Base-by-base conservation (phyloP, 495 filamentous ascomycete species). In the Clavariopsis aquatica region DNA sequence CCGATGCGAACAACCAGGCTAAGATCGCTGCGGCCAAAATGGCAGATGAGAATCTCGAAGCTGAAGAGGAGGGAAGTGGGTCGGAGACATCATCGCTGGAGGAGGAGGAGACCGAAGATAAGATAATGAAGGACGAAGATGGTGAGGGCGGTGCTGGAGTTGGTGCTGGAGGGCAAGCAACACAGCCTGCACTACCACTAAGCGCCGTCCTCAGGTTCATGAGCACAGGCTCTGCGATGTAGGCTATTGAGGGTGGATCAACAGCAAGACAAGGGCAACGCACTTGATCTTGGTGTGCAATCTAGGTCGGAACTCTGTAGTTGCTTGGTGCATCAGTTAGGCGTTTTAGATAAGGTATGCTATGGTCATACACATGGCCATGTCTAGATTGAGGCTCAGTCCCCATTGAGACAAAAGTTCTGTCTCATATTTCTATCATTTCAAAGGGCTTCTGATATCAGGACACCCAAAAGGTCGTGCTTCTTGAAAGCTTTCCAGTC, bases 121-220 rank as follows among this genome's bases (percentile, higher is more conserved):
- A 43, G 38, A 17, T 15, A 17, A 43, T 43, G 38, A n/a, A n/a
- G 38, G 38, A 43, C n/a, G 38, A 3, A 15, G 45, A 43, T 29
- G 57, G 13, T 3, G 46, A 28, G 53, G 27, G 52, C n/a, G 46
- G 6, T 28, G 52, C 45, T 23, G 23, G 22, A 20, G 28, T 13
- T 19, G 51, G 46, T 1, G 26, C 29, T 17, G 57, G 47, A 9
- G 34, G 9, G 29, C 20, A 66, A 49, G 41, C 31, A n/a, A 13
- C 1, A 12, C 45, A 41, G 26, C 6, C 31, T 19, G 2, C 24
- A 43, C 52, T 52, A 29, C 24, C 43, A 17, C 19, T 60, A 36
- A 60, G 46, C 10, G 52, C 45, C 3, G 27, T 66, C 20, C 52
- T 60, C 4, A 66, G 45, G 49, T 66, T 66, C 24, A 66, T 66